Base-by-base conservation (phyloP, 179 eudicot species). In the Patellifolia procumbens region DNA sequence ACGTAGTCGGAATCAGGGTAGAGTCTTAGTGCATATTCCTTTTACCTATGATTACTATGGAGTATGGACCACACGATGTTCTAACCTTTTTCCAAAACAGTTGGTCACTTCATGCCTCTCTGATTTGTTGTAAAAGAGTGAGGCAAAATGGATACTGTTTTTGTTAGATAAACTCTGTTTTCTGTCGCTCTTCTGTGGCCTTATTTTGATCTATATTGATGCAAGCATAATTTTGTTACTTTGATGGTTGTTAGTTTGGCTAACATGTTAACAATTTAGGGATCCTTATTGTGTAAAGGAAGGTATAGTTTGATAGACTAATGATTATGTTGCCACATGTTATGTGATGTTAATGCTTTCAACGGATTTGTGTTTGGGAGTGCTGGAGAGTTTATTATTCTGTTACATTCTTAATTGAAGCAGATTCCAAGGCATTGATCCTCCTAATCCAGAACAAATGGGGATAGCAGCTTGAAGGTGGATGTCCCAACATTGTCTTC, bases 401-500 rank as follows among this genome's bases (percentile, higher is more conserved):
- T 59, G 56, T 79, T 67, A 69, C 63, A 56, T 76, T 35, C 60
- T 82, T 58, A 52, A 60, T 74, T 84, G 78, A 74, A 59, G 46
- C 90, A 92, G 96, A 76, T 49, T 84, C 86, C 59, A 87, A 86
- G 53, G 73, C 63, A n/a, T 46, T 81, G 68, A 81, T 74, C 56
- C 83, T 92, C 48, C 78, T 93, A 56, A 86, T 91, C 77, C 83
- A 80, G 81, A 93, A 91, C 81, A 79, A 77, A 69, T n/a, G 90
- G 91, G 61, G 88, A 82, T 62, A 80, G 59, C 76, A 58, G 74
- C 32, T 65, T 91, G 77, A 88, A 84, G 66, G 91, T 90, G 63
- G 82, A 86, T 74, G 68, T 92, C 62, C 75, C 78, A 43, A 22
- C 72, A 48, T 77, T 86, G 29, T 45, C 80, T n/a, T 20, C 83